Evolutionary conservation across 768 basidiomycete genomes (phyloP), one percentile per base, ranked within the genome.

Genomic region (Austroboletus eburneus): DNA sequence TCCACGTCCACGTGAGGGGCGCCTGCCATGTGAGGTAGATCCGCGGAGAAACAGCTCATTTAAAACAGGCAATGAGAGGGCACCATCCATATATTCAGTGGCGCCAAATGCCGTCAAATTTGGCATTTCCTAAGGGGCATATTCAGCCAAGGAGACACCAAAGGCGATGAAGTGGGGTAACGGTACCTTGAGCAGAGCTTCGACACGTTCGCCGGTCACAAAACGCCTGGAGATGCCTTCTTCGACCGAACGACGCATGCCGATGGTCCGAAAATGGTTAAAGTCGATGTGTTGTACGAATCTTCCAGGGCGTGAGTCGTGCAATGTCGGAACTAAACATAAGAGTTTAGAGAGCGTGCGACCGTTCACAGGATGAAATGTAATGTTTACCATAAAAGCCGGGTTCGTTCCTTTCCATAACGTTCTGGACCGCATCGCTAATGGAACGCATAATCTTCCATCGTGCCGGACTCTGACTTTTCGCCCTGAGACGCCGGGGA

Each of bases 81-180:
- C 85, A 4, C 89, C 85, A 55, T 99, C 95, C 90, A 99, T 97
- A 63, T 97, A 99, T 65, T 99, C 95, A 2, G 95, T 97, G 5
- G 91, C 93, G n/a, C 94, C 94, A 53, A 99, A 91, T 9, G 83
- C 77, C 16, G 74, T 74, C 10, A 98, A 71, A 54, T 92, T 92
- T 0, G 91, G 90, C 69, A 85, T 82, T 77, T 95, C 91, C 91
- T 94, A 59, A 51, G 55, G 39, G 32, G 33, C 3, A 16, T 35
- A 33, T 60, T 1, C 12, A 50, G 30, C 38, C 42, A 38, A 38
- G 35, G 29, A 42, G 39, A 30, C 39, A 23, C 41, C 38, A 52
- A 34, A 23, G 34, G 51, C 44, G 13, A 25, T 25, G 52, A 39
- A 27, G 21, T 45, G 37, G 22, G 6, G 25, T 20, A 41, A 59